These are phyloP conservation scores for Tulasnella sp. DNA, from an alignment of 768 basidiomycete species.

Conservation along the genomic window DNA sequence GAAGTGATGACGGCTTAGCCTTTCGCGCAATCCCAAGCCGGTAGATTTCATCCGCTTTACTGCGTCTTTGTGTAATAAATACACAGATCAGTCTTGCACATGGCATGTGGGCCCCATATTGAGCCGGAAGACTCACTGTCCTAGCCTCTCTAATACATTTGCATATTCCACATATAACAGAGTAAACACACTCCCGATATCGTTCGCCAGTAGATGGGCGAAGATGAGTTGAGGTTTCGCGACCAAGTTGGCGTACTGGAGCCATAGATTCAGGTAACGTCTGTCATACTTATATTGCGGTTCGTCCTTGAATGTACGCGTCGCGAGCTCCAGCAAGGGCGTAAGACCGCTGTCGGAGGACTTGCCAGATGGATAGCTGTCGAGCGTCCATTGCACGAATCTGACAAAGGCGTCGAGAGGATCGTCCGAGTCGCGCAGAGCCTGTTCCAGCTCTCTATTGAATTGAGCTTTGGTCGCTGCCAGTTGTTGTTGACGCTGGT, in stretches of 20 bases:
- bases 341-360: constrained; percentile 61
- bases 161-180: constrained; percentile 90
- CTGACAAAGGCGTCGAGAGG: constrained; percentile 74
- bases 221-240: constrained; percentile 68
- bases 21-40: constrained; percentile 68
- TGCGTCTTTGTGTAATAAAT: constrained; percentile 35
- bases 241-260: constrained; percentile 69
- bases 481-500: constrained; percentile 50
- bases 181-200: constrained; percentile 72
- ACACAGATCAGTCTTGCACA: constrained; percentile 11
- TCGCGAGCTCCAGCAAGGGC: constrained; percentile 75
- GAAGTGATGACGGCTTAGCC: constrained; percentile 70
- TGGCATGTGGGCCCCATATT: too few species aligned
- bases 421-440: constrained; percentile 53
- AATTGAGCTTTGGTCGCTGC: constrained; percentile 30
- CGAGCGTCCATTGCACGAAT: constrained; percentile 83
- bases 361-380: constrained; percentile 68
- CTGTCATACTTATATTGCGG: constrained; percentile 67
- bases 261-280: constrained; percentile 88
- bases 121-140: constrained; percentile 58
- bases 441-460: constrained; percentile 27
- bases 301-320: constrained; percentile 70
- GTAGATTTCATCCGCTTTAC: constrained; percentile 74
- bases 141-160: constrained; percentile 55
- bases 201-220: constrained; percentile 78